Conservation (phyloP, 768 basidiomycete genomes). For the Tricholoma saponaceum region DNA sequence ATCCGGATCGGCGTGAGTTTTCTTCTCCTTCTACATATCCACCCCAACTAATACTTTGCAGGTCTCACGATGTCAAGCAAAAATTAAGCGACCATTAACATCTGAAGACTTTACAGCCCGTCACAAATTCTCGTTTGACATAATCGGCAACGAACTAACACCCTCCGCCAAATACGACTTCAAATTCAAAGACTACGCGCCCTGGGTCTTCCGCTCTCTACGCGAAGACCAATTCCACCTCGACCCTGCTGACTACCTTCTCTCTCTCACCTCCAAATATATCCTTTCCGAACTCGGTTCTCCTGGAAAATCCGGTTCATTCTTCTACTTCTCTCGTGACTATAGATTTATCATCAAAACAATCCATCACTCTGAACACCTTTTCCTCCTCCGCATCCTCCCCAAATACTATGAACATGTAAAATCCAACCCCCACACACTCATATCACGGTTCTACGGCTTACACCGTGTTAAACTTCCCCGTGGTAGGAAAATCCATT, state of each 20-base stretch:
- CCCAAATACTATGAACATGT: constrained; percentile 83
- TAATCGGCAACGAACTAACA: constrained; percentile 96
- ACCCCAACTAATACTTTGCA: constrained; percentile 22
- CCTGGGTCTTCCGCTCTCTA: constrained; percentile 94
- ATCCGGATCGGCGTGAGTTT: constrained; percentile 85
- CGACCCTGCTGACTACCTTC: constrained; percentile 95
- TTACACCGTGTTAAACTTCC: constrained; percentile 97
- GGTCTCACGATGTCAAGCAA: constrained; percentile 96
- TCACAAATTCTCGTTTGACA: constrained; percentile 97
- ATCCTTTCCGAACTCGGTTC: constrained; percentile 97
- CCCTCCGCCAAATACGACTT: constrained; percentile 98
- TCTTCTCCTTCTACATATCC: not conserved
- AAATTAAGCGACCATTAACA: constrained; percentile 81
- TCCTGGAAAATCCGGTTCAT: constrained; percentile 96
- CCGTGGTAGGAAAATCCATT: constrained; percentile 91
- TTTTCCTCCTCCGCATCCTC: constrained; percentile 84
- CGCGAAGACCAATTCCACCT: constrained; percentile 93
- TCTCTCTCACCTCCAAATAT: constrained; percentile 95
- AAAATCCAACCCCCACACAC: constrained; percentile 86
- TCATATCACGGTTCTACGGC: constrained; percentile 93
- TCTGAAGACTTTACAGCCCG: constrained; percentile 83
- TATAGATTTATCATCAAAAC: constrained; percentile 99
- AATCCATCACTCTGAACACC: constrained; percentile 91
- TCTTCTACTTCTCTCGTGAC: constrained; percentile 98
- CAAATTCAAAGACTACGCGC: constrained; percentile 99